These are phyloP conservation scores for Rhynchospora breviuscula DNA, from an alignment of 176 grass and related monocot genomes.

Conservation along the genomic window DNA sequence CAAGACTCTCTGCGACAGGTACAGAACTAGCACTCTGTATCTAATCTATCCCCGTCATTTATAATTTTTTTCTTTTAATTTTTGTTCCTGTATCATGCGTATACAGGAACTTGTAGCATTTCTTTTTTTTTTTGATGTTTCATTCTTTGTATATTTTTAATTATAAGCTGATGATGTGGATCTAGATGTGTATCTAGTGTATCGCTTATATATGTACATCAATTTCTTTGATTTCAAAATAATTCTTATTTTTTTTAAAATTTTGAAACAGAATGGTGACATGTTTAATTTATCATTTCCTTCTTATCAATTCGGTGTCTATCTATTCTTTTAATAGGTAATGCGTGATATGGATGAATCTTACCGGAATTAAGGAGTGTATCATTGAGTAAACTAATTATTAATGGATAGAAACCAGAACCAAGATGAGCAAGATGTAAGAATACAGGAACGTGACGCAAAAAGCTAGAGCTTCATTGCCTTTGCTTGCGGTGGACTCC, in stretches of 20 bases:
- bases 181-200: no score
- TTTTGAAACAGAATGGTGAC: neutral
- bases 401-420: neutral
- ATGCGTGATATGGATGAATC: neutral
- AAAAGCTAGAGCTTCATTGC: neutral
- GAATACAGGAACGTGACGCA: neutral
- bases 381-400: no score
- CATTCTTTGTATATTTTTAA: neutral
- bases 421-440: neutral
- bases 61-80: neutral
- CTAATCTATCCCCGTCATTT: neutral
- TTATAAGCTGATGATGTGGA: no score
- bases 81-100: neutral
- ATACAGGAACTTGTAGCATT: neutral
- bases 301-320: neutral
- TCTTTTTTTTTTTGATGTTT: neutral
- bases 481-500: neutral
- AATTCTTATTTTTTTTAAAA: no score
- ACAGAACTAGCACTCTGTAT: neutral
- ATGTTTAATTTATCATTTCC: neutral
- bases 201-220: no score
- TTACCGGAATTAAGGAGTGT: no score
- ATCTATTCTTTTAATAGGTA: neutral
- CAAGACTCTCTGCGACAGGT: neutral
- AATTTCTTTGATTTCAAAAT: no score